Base-by-base conservation (phyloP, 345 rosid species). In the Populus ilicifolia region DNA sequence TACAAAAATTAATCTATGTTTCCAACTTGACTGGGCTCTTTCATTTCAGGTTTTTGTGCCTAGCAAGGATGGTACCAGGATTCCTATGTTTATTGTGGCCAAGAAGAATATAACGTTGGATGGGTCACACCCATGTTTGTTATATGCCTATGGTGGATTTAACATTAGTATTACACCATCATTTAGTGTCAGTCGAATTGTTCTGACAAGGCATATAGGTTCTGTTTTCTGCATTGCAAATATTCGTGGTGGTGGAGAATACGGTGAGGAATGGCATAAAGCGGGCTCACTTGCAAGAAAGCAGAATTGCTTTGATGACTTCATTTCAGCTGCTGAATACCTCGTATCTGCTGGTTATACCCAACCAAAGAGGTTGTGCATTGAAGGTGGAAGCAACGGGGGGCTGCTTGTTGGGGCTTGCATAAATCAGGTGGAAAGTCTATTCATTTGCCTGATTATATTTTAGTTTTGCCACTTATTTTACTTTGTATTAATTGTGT, bases 231-330 rank as follows among this genome's bases (percentile, higher is more conserved):
- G 97, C 81, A 77, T 96, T 75, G 97, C 96, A 68, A 96, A 90
- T 78, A 87, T 93, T 27, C 98, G 98, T 18, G 99, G 99, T 29
- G 99, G 99, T 36, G 99, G 98, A 72, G 99, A 93, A 83, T 93
- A 96, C 61, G 99, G 98, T 65, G 96, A 93, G 86, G 95, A 92
- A 79, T 93, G 99, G 99, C 97, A 96, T 75, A 90, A 92, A 81
- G 90, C 90, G 50, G 99, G 98, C 1, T 79, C 98, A 6, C 91
- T 93, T 62, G 86, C 86, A 0, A 87, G 84, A 65, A 96, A 96
- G 80, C 99, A 96, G 84, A 96, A 89, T 66, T 90, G 93, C 87
- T 90, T 96, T 63, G 94, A 92, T 84, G 97, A 96, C 80, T 96
- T 96, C 84, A 90, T 93, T 76, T 88, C 90, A 43, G 90, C 89